Evolutionary conservation across 345 rosid genomes (phyloP).

Genomic region (Eutrema yunnanense): DNA sequence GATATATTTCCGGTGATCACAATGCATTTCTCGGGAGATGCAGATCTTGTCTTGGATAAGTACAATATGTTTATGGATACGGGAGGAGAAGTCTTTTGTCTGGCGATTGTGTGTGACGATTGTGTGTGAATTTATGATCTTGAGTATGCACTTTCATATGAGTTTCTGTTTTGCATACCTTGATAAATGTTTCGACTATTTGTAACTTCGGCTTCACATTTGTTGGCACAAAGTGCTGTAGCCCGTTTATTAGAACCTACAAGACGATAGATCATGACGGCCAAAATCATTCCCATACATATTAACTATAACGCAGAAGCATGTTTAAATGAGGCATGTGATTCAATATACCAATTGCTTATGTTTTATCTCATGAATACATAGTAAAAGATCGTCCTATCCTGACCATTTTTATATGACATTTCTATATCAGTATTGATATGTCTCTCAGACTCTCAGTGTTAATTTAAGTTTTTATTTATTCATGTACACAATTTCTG

Average conservation of each 20-base stretch:
- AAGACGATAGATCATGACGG: not conserved
- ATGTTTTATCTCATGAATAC: not conserved
- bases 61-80: no score
- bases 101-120: no score
- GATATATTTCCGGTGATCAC: no score
- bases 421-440: not conserved
- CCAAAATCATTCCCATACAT: not conserved
- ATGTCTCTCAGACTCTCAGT: not conserved
- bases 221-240: conserved; percentile 67
- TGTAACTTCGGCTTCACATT: conserved; percentile 75
- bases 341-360: not conserved
- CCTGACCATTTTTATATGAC: not conserved
- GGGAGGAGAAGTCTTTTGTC: no score
- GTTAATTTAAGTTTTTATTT: not conserved
- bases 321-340: not conserved
- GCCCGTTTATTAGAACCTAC: conserved; percentile 88
- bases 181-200: no score
- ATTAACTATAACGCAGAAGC: not conserved
- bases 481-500: not conserved
- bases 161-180: no score
- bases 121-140: no score
- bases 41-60: no score
- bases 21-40: no score
- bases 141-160: no score
- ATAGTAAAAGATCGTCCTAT: not conserved